Evolutionary conservation across 164 flowering plant species (phyloP).

Genomic region (Chimonanthus praecox): DNA sequence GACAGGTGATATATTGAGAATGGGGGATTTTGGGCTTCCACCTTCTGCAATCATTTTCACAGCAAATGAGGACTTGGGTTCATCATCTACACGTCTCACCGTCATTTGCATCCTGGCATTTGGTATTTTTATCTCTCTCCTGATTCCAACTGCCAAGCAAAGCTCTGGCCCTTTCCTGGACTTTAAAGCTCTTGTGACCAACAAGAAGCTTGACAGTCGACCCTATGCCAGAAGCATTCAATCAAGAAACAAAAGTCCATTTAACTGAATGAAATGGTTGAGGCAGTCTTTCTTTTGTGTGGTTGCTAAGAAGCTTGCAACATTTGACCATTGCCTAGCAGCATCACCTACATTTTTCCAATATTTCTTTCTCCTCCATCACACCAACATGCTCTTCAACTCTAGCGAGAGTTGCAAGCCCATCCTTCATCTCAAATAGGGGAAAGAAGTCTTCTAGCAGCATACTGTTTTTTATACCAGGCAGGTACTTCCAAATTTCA

Average conservation of each 20-base stretch:
- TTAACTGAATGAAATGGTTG: constrained; percentile 65
- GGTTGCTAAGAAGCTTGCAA: constrained; percentile 67
- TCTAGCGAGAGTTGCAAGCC: constrained; percentile 61
- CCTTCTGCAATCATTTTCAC: constrained; percentile 16
- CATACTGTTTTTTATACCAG: constrained; percentile 40
- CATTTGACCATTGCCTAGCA: constrained; percentile 77
- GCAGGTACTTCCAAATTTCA: constrained; percentile 17
- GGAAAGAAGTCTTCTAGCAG: constrained; percentile 82
- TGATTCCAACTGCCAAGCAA: constrained; percentile 51
- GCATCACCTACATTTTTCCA: constrained; percentile 56
- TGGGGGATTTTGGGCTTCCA: constrained; percentile 16
- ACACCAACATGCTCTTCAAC: constrained; percentile 67
- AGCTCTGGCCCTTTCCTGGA: constrained; percentile 55
- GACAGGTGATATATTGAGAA: constrained; percentile 12
- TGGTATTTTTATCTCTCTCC: constrained; percentile 13
- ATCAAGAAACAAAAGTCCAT: constrained; percentile 56
- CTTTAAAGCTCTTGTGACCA: constrained; percentile 40
- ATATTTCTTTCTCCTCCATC: constrained; percentile 52
- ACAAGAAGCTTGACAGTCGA: constrained; percentile 50
- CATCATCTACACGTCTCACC: not conserved
- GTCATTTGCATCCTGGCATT: not conserved
- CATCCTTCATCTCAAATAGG: constrained; percentile 80
- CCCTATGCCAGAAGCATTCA: constrained; percentile 50
- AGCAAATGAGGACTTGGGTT: not conserved
- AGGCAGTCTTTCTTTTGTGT: constrained; percentile 72